These are phyloP conservation scores for Russula earlei DNA, from an alignment of 768 basidiomycete species.

Conservation along the genomic window DNA sequence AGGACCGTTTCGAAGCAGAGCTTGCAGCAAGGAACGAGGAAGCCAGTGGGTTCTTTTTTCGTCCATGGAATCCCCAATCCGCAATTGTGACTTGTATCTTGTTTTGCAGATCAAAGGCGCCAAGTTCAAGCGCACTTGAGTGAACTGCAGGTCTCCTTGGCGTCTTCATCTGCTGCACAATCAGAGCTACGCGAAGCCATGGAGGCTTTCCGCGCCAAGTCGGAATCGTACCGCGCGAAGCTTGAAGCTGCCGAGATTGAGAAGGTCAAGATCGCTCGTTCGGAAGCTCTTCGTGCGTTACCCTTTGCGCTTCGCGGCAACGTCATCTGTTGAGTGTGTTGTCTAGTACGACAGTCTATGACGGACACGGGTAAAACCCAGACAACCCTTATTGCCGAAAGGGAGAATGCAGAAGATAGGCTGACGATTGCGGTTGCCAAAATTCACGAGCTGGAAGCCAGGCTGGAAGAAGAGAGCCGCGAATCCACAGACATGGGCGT, in stretches of 20 bases:
- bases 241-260: conserved; percentile 64
- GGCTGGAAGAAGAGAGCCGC: conserved; percentile 58
- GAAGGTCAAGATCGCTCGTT: conserved; percentile 52
- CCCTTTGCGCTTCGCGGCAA: neutral
- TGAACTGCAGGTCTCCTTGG: conserved; percentile 51
- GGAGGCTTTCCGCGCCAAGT: conserved; percentile 57
- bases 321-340: neutral
- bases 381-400: conserved; percentile 41
- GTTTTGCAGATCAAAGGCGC: conserved; percentile 42
- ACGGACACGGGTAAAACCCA: conserved; percentile 53
- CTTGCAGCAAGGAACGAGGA: conserved; percentile 47
- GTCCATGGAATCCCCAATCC: neutral
- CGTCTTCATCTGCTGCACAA: conserved; percentile 50
- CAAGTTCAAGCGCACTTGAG: conserved; percentile 51
- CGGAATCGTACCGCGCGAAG: conserved; percentile 45
- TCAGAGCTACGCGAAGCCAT: conserved; percentile 59
- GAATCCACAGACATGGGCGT: conserved; percentile 57
- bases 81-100: neutral
- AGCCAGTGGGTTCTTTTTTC: conserved; percentile 33
- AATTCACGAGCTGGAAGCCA: conserved; percentile 48
- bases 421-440: conserved; percentile 43
- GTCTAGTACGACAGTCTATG: conserved; percentile 49
- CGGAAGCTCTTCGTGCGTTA: conserved; percentile 50
- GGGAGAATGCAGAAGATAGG: conserved; percentile 41
- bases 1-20: conserved; percentile 48